A percentile compares a stretch with the other conserved stretches of the same genome.
Evolutionary conservation across 2,329 filamentous ascomycete species (phyloP).

Genomic region (Aspergillus ochraceus): DNA sequence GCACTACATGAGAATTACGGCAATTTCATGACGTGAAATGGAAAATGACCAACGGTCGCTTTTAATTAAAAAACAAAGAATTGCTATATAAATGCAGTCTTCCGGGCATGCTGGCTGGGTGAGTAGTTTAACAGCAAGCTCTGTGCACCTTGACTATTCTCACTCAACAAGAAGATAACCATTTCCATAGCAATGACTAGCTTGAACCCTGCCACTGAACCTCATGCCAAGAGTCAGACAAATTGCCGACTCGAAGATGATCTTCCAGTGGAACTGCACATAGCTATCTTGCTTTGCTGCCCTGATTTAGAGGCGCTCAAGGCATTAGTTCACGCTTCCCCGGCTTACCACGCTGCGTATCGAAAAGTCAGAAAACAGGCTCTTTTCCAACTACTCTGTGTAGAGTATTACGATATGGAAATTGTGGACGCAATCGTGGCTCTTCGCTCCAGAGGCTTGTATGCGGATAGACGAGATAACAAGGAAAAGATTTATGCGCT

Average conservation of each 20-base stretch:
- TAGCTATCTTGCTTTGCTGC: slow-evolving; percentile 15
- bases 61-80: no score
- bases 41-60: no score
- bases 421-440: slow-evolving; percentile 20
- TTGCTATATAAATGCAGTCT: no score
- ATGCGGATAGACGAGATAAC: not conserved
- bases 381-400: slow-evolving; percentile 1
- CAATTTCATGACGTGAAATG: no score
- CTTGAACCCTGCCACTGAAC: not conserved
- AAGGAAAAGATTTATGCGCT: slow-evolving; percentile 16
- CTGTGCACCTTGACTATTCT: no score
- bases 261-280: slow-evolving; percentile 19
- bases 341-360: slow-evolving; percentile 16
- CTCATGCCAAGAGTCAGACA: no score
- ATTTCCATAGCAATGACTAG: not conserved
- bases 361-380: slow-evolving; percentile 3
- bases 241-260: not conserved
- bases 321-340: slow-evolving; percentile 19
- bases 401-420: slow-evolving; percentile 10
- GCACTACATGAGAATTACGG: no score
- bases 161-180: no score
- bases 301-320: slow-evolving; percentile 13
- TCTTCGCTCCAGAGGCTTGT: slow-evolving; percentile 18
- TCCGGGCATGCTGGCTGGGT: no score
- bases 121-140: no score